Evolutionary conservation across 2,329 filamentous ascomycete species (phyloP).

Genomic region (Furcasterigmium sp.): DNA sequence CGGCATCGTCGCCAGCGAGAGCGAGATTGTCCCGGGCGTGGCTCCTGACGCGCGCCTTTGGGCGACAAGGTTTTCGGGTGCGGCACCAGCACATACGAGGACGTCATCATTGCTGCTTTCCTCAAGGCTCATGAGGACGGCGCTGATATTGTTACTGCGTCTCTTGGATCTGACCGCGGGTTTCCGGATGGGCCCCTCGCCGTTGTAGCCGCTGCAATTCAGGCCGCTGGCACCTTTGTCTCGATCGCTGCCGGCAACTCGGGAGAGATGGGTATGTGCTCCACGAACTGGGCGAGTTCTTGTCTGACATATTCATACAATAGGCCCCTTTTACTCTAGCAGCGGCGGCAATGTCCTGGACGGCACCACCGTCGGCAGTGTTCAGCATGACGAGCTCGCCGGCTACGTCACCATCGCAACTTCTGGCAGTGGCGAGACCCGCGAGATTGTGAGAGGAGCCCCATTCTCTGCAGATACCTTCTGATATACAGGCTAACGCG

Average conservation of each 20-base stretch:
- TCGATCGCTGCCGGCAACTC: slow-evolving; percentile 4
- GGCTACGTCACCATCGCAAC: slow-evolving; percentile 1
- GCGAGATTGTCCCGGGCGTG: slow-evolving; percentile 29
- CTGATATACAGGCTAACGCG: background rate
- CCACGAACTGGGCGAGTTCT: background rate
- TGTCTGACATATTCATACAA: background rate
- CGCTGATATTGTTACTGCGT: slow-evolving; percentile 23
- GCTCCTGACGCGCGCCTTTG: slow-evolving; percentile 33
- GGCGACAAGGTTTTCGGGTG: slow-evolving; percentile 31
- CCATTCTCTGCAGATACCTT: background rate
- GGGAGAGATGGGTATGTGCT: slow-evolving; percentile 3
- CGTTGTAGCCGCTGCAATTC: background rate
- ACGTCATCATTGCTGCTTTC: slow-evolving; percentile 11
- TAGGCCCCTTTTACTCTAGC: slow-evolving; percentile 5
- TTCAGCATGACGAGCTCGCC: background rate
- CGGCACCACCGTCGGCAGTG: slow-evolving; percentile 4
- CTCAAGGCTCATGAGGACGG: slow-evolving; percentile 16
- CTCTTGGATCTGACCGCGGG: slow-evolving; percentile 16
- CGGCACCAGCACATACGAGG: slow-evolving; percentile 11
- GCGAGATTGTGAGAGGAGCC: slow-evolving; percentile 6
- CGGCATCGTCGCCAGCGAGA: slow-evolving; percentile 13
- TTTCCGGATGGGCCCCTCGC: slow-evolving; percentile 14
- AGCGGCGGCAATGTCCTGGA: slow-evolving; percentile 3
- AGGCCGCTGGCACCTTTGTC: slow-evolving; percentile 3
- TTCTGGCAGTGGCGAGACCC: slow-evolving; percentile 3